Base-by-base conservation (phyloP, 306 rosid species). In the Corylus americana region DNA sequence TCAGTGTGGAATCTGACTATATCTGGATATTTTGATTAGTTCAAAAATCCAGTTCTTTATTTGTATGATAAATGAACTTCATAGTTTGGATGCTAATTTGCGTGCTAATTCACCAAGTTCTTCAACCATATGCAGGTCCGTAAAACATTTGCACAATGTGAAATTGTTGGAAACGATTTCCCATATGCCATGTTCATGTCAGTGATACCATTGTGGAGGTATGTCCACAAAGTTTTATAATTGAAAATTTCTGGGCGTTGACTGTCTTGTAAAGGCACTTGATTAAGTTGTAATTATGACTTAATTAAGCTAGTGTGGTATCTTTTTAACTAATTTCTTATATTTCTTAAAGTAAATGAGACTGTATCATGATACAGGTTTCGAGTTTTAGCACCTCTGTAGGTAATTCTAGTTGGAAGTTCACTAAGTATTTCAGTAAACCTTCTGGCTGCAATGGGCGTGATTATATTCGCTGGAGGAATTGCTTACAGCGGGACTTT, bases 101-200 rank as follows among this genome's bases (percentile, higher is more conserved):
- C 0, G 6, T 16, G 1, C 49, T 66, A 53, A 39, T 55, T 35
- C 57, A 61, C 55, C 54, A 14, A 66, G 71, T 20, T 66, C 50
- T 59, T 64, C 86, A 76, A 83, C 72, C 45, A 44, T 80, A 68
- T 87, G 73, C 85, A 92, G 98, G 94, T 94, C 79, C 81, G 66
- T 81, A 90, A 81, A 87, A 71, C 91, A 42, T 94, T 94, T 89
- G 76, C 91, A 12, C 87, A 94, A 94, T 91, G 97, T 87, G 90
- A 91, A 82, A 88, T 92, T 74, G 91, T 92, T 75, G 98, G 98
- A 29, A 74, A 82, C 83, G 93, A 63, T 94, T 92, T 83, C 98
- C 98, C 53, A 94, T 92, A 82, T 94, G 98, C 78, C 98, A 89
- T 55, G 97, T 94, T 76, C 97, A 89, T 67, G 29, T 92, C 70